Base-by-base conservation (phyloP, 306 rosid genomes). In the Biancaea sappan region DNA sequence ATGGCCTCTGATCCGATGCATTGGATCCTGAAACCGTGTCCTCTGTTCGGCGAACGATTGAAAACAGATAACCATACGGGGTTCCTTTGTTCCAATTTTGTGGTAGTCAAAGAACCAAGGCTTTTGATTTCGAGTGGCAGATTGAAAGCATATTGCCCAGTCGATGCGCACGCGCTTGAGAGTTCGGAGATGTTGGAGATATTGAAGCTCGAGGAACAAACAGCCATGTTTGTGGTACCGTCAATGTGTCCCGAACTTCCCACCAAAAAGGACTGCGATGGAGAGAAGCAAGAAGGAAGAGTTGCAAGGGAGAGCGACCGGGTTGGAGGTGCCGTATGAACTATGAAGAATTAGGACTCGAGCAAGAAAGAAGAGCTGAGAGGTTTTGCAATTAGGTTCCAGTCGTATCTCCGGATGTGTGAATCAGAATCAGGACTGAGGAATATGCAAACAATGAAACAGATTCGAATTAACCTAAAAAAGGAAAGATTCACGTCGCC, bases 201-300 rank as follows among this genome's bases (percentile, higher is more conserved):
- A 12, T 50, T 22, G 78, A 86, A 79, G 79, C 37, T 68, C 21
- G 82, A 46, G 18, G 91, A 74, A 52, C 66, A 24, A 15, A 82
- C n/a, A 38, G 86, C 53, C 96, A 92, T 92, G 69, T 8, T 77
- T 81, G 35, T 61, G 56, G 58, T 16, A n/a, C 12, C 66, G 41
- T 43, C 41, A 13, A 47, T 8, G 31, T 28, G 79, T 54, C 76
- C 54, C 21, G 44, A 57, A 18, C 28, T 66, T 16, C 1, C 16
- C 6, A 7, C 1, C 26, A 11, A 19, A 4, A 35, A 10, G 5
- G 11, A 58, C 37, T 1, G 5, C 16, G 46, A 32, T 10, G 4
- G 48, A 18, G 22, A 13, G 25, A 18, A 50, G 26, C 1, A 25
- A 50, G 12, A 50, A n/a, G 10, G 25, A 50, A 6, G 21, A 16